phyloP scores from a whole-genome alignment of 2,329 filamentous ascomycete species.

The Claviceps cyperi region DNA sequence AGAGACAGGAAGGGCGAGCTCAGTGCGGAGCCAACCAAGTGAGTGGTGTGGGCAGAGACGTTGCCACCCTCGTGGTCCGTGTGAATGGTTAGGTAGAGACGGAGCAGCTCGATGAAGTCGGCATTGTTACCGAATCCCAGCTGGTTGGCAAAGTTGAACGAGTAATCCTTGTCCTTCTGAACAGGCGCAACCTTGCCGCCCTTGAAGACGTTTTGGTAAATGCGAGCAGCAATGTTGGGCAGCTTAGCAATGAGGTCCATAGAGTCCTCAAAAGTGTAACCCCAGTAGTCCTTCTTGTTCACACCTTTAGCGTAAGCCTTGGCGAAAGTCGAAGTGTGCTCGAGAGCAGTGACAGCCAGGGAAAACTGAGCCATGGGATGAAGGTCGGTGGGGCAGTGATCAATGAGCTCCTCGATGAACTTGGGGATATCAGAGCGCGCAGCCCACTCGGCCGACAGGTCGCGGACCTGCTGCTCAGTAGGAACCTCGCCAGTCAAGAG shows the following conservation, averaged over 20 bases:
- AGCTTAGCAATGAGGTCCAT: conserved; percentile 99
- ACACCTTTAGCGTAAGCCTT: conserved; percentile 98
- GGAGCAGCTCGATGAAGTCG: conserved; percentile 96
- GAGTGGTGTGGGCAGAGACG: conserved; percentile 95
- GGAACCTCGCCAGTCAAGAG: conserved; percentile 96
- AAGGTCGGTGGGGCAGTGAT: conserved; percentile 96
- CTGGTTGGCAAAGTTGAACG: conserved; percentile 99
- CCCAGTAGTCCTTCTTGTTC: conserved; percentile 99
- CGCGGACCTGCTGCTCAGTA: conserved; percentile 93
- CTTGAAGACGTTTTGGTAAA: conserved; percentile 99
- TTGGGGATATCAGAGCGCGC: conserved; percentile 93
- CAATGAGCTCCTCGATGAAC: conserved; percentile 98
- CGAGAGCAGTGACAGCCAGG: conserved; percentile 89
- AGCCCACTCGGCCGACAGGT: conserved; percentile 97
- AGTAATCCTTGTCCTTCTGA: conserved; percentile 99
- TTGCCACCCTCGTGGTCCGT: conserved; percentile 99
- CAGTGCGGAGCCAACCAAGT: conserved; percentile 90
- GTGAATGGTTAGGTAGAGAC: conserved; percentile 99
- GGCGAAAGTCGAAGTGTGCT: conserved; percentile 94
- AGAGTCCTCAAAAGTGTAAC: conserved; percentile 97
- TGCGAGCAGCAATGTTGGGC: conserved; percentile 90
- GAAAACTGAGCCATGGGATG: conserved; percentile 99
- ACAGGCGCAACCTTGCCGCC: conserved; percentile 93
- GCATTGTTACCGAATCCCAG: conserved; percentile 89
- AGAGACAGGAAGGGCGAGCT: conserved; percentile 96